Evolutionary conservation across 257 asterid genomes (phyloP), one percentile per base, ranked within the genome.

Genomic region (Solanum commersonii): DNA sequence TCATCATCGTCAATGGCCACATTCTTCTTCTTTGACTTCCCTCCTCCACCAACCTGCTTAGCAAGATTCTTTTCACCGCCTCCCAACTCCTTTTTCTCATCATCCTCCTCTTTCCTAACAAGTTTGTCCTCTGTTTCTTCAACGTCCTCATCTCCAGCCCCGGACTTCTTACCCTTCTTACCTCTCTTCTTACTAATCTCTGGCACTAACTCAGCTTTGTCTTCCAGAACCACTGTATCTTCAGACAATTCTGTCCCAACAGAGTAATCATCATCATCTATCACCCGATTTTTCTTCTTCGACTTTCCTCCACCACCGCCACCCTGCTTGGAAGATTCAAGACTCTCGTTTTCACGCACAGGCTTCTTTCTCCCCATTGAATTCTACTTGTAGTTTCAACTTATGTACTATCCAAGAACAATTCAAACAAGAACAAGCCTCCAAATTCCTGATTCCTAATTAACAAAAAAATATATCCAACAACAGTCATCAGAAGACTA

Each of bases 331-430:
- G 60, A n/a, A 25, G 65, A 23, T 3, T 92, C 91, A 46, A 89
- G 91, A 44, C 49, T 84, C 88, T 94, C 98, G 73, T 94, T 96
- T 13, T 92, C 96, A 5, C 92, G 93, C 40, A 87, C 88, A 14
- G 90, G 85, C 92, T 95, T 97, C 95, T 97, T 97, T 90, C 93
- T 93, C 90, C 98, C 99, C 99, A 96, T 95, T 79, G 52, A 87
- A 88, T 46, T 46, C 29, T 37, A 49, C 74, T 77, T 6, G 91
- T 49, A 40, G 83, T 89, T 84, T 90, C 94, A 88, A 14, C 11
- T 68, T 31, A 68, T 68, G 35, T 68, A 67, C 34, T 68, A 29
- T 68, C 37, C 35, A 68, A 68, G 22, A 68, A 68, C 35, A 27
- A 25, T 27, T 68, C 35, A 68, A 67, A 27, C 74, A 67, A 67